Percentiles rank a stretch among this genome's conserved stretches.
Evolutionary conservation across 768 basidiomycete species (phyloP).

Genomic region (Pseudohyphozyma bogoriensis): DNA sequence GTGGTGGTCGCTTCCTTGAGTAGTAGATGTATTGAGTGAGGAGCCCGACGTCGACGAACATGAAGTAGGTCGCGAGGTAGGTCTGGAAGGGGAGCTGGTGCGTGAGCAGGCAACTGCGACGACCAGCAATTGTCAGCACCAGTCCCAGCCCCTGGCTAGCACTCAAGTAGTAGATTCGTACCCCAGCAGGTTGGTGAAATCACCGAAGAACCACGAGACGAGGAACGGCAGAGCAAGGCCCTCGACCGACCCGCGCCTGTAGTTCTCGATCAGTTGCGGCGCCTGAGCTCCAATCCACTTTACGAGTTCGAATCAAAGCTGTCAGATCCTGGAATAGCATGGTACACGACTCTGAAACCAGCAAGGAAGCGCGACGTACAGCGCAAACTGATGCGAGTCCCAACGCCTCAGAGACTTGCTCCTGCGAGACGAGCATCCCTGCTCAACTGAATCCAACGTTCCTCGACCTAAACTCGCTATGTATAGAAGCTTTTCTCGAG

Average conservation of each 20-base stretch:
- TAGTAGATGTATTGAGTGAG: conserved; percentile 67
- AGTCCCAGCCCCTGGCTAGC: not conserved
- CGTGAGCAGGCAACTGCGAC: conserved; percentile 64
- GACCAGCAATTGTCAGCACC: not conserved
- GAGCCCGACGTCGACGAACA: conserved; percentile 64
- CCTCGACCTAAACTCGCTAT: too few species aligned
- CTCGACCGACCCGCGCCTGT: conserved; percentile 43
- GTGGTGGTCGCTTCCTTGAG: conserved; percentile 6
- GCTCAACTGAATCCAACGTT: too few species aligned
- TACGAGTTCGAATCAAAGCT: too few species aligned
- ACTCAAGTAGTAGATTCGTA: not conserved
- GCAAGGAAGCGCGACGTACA: too few species aligned
- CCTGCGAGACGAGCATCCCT: too few species aligned
- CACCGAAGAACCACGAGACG: conserved; percentile 77
- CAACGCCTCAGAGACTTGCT: too few species aligned
- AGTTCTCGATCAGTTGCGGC: conserved; percentile 53
- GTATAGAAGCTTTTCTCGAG: too few species aligned
- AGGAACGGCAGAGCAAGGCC: conserved; percentile 89
- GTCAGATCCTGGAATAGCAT: too few species aligned
- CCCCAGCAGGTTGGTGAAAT: conserved; percentile 79
- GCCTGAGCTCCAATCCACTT: conserved; percentile 83
- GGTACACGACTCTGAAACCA: too few species aligned
- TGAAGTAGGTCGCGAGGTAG: conserved; percentile 85
- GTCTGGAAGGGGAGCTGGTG: conserved; percentile 84
- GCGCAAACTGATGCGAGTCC: too few species aligned